These are phyloP conservation scores for Geranium rotundifolium DNA, from an alignment of 345 rosid species.

Conservation along the genomic window DNA sequence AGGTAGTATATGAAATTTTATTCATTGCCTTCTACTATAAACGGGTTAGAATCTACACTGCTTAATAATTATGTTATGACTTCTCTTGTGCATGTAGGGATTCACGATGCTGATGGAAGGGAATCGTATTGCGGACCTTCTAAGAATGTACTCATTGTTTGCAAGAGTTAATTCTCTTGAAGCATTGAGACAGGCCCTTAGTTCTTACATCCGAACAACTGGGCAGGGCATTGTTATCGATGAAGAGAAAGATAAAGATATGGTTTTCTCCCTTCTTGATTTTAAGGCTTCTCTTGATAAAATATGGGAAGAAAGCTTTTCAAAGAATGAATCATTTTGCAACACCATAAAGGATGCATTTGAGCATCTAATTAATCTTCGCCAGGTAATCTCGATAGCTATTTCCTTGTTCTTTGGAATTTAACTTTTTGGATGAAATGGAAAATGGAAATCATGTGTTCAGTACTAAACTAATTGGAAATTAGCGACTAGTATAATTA, in stretches of 20 bases:
- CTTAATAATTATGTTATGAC: background rate
- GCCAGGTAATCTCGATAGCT: constrained; percentile 50
- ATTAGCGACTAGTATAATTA: background rate
- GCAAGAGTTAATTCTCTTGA: constrained; percentile 83
- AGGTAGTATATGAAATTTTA: constrained; percentile 27
- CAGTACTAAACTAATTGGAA: background rate
- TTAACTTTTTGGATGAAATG: background rate
- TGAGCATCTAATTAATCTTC: constrained; percentile 90
- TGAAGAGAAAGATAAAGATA: constrained; percentile 97
- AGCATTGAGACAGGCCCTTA: constrained; percentile 70
- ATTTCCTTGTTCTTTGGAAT: background rate
- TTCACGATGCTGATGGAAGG: constrained; percentile 87
- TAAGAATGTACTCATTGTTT: constrained; percentile 68
- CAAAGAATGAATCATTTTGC: constrained; percentile 76
- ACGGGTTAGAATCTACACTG: background rate
- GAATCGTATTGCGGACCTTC: constrained; percentile 79
- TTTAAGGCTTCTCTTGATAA: constrained; percentile 86
- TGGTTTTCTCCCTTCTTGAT: constrained; percentile 78
- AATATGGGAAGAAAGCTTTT: constrained; percentile 90
- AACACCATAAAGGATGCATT: constrained; percentile 89
- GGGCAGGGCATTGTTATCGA: constrained; percentile 85
- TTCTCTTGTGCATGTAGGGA: constrained; percentile 44
- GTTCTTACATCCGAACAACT: constrained; percentile 65
- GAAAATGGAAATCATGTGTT: background rate
- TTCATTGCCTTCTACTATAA: background rate